Conservation (phyloP, 257 asterid species). For the Thymus mandschuricus region DNA sequence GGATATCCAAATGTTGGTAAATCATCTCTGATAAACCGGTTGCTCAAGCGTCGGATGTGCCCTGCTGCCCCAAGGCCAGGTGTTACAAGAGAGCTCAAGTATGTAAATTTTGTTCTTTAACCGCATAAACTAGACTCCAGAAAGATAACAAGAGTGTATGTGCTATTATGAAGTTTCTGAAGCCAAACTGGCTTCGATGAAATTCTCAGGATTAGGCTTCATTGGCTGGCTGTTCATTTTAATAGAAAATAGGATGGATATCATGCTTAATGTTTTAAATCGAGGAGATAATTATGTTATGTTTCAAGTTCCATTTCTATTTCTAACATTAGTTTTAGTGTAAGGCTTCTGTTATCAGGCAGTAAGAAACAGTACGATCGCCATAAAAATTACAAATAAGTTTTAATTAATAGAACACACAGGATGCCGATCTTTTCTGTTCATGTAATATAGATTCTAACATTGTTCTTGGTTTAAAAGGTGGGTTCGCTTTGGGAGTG, state of each 20-base stretch:
- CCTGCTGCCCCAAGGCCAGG: conserved; percentile 99
- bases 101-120: conserved; percentile 35
- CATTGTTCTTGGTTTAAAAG: conserved; percentile 43
- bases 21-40: conserved; percentile 91
- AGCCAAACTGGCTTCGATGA: neutral
- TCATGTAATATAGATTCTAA: conserved; percentile 15
- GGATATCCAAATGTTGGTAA: conserved; percentile 98
- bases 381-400: neutral
- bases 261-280: neutral
- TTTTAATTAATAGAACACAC: conserved; percentile 9
- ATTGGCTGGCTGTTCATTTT: conserved; percentile 17
- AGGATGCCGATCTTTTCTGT: neutral
- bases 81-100: conserved; percentile 92
- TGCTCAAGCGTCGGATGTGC: conserved; percentile 96
- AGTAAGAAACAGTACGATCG: neutral
- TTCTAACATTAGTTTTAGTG: conserved; percentile 11
- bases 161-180: conserved; percentile 14
- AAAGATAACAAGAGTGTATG: neutral
- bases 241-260: neutral
- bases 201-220: conserved; percentile 21
- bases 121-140: neutral
- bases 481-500: conserved; percentile 93
- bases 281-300: neutral
- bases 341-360: conserved; percentile 6
- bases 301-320: conserved; percentile 22